phyloP scores from a whole-genome alignment of 306 rosid species.

The Gleditsia sinensis region DNA sequence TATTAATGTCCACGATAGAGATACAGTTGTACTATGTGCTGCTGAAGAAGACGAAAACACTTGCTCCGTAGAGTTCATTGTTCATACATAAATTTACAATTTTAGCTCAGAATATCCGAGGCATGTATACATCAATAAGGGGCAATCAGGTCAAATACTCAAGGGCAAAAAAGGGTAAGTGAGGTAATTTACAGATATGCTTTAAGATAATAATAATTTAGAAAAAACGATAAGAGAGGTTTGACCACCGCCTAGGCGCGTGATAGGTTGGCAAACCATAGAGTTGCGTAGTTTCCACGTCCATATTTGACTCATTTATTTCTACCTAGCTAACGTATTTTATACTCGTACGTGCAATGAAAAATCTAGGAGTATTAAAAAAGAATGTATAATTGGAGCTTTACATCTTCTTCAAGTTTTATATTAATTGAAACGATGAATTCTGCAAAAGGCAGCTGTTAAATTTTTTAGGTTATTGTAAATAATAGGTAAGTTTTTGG shows the following conservation, averaged over 20 bases:
- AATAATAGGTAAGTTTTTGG: not conserved
- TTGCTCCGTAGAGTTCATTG: not conserved
- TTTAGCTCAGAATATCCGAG: not conserved
- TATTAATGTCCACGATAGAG: not conserved
- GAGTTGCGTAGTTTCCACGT: slow-evolving; percentile 61
- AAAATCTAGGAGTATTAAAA: not conserved
- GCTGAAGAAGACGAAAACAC: not conserved
- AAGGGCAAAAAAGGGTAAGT: slow-evolving; percentile 21
- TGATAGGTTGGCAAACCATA: slow-evolving; percentile 68
- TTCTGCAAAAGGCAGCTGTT: slow-evolving; percentile 29
- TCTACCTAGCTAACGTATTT: slow-evolving; percentile 34
- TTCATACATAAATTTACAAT: slow-evolving; percentile 38
- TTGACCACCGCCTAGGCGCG: slow-evolving; percentile 68
- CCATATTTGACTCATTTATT: slow-evolving; percentile 55
- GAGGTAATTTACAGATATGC: not conserved
- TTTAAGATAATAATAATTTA: not conserved
- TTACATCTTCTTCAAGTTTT: slow-evolving; percentile 7
- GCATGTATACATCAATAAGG: slow-evolving; percentile 1
- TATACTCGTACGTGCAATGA: slow-evolving; percentile 2
- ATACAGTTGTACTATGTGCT: not conserved
- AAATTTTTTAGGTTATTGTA: not conserved
- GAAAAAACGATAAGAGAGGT: slow-evolving; percentile 22
- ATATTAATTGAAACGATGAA: slow-evolving; percentile 21
- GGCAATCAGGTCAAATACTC: slow-evolving; percentile 35
- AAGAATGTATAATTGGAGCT: not conserved